These are phyloP conservation scores for Pleurotus pulmonarius DNA, from an alignment of 768 basidiomycete species.

Conservation along the genomic window DNA sequence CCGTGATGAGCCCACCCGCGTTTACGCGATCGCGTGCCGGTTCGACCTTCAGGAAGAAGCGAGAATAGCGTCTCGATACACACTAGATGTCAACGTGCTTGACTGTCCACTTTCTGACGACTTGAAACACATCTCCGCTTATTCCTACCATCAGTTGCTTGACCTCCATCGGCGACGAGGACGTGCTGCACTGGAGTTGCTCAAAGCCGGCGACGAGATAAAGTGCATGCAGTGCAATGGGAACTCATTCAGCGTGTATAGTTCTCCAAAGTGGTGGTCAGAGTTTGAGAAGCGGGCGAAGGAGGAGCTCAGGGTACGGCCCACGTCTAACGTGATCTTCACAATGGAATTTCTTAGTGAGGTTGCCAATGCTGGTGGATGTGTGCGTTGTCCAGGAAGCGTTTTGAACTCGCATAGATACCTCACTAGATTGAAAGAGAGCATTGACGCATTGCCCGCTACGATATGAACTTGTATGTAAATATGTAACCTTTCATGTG, in stretches of 20 bases:
- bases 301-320: constrained; percentile 53
- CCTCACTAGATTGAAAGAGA: constrained; percentile 47
- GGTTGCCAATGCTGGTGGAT: constrained; percentile 47
- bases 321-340: constrained; percentile 59
- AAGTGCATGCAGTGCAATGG: constrained; percentile 72
- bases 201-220: constrained; percentile 43
- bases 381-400: constrained; percentile 63
- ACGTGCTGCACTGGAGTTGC: constrained; percentile 40
- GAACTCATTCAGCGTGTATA: constrained; percentile 34
- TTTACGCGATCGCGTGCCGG: constrained; percentile 69
- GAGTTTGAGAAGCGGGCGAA: constrained; percentile 55
- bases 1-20: constrained; percentile 46
- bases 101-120: constrained; percentile 60
- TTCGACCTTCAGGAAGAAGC: constrained; percentile 64
- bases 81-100: constrained; percentile 49
- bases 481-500: background rate
- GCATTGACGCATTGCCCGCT: constrained; percentile 47
- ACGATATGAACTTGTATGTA: constrained; percentile 20
- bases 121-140: constrained; percentile 63
- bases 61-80: constrained; percentile 53
- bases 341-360: constrained; percentile 54
- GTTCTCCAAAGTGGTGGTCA: constrained; percentile 66
- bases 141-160: constrained; percentile 62
- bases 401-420: constrained; percentile 59
- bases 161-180: constrained; percentile 55